Evolutionary conservation across 1,139 yeast genomes (phyloP).

Genomic region (Taiozyma sp.): DNA sequence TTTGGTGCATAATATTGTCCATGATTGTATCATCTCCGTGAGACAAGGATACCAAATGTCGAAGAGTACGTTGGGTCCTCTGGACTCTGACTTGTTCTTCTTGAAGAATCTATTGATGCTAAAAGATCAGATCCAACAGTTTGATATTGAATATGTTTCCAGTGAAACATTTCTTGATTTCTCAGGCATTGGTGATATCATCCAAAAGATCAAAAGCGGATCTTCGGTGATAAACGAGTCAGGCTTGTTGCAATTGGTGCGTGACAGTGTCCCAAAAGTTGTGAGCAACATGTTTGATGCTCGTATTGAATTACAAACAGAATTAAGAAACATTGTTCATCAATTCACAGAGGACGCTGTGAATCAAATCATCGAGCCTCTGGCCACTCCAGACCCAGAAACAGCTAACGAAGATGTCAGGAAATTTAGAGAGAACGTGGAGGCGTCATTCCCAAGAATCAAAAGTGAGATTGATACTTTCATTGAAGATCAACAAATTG

Average conservation of each 20-base stretch:
- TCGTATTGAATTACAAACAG: constrained; percentile 68
- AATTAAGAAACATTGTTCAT: constrained; percentile 66
- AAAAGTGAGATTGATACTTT: constrained; percentile 44
- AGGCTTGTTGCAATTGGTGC: constrained; percentile 53
- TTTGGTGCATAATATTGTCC: constrained; percentile 83
- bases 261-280: constrained; percentile 76
- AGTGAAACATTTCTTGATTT: constrained; percentile 77
- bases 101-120: constrained; percentile 69
- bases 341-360: constrained; percentile 48
- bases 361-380: constrained; percentile 27
- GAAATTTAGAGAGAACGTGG: constrained; percentile 46
- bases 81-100: constrained; percentile 64
- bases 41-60: constrained; percentile 46
- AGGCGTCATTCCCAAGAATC: constrained; percentile 50
- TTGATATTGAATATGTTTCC: constrained; percentile 75
- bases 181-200: constrained; percentile 63
- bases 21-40: constrained; percentile 62
- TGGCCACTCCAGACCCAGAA: constrained; percentile 11
- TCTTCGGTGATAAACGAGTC: constrained; percentile 22
- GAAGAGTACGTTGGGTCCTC: constrained; percentile 35
- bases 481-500: constrained; percentile 41
- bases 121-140: constrained; percentile 66
- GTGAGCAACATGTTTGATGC: constrained; percentile 86
- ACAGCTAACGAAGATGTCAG: constrained; percentile 29
- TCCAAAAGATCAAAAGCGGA: constrained; percentile 39